Evolutionary conservation across 352 stramenopile species (phyloP), one percentile per base, ranked within the genome.

Genomic region (Globisporangium viniferum): DNA sequence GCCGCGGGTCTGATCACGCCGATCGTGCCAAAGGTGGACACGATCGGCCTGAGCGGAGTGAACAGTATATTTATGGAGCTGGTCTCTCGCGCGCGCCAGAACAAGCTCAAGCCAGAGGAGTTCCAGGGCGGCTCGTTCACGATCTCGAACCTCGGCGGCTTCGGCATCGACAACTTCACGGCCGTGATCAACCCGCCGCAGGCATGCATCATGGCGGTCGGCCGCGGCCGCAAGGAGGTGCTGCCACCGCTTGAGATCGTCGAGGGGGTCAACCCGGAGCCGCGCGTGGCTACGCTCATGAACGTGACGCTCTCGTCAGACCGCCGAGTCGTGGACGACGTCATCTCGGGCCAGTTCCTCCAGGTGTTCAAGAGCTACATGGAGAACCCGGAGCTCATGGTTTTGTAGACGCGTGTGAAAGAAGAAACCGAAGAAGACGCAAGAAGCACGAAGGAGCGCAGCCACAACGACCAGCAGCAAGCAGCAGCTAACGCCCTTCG

Each of bases 51-150:
- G 18, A 92, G 81, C 48, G 81, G 92, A 65, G 98, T 99, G 73
- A 98, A 96, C 67, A 79, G 76, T 59, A 97, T 97, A 77, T 97
- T 99, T 72, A 97, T 95, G 80, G 97, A 99, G 84, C 89, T 99
- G 62, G 97, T 98, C n/a, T 84, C 74, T 18, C 91, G 97, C 64
- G 98, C 97, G 60, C 84, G 95, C 35, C 81, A 97, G 58, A 97
- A 97, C 74, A 99, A 99, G 80, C 82, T 99, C 62, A 94, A 98
- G 81, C 98, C 98, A 0, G 95, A 99, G 73, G 98, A 99, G 87
- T 99, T 99, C 83, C 94, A 99, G 81, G 97, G 97, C 62, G 98
- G 97, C 59, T 98, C 94, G 36, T 99, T 99, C 85, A 99, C 96
- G n/a, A 92, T 99, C 67, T 98, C 87, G 44, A 99, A 99, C 82